phyloP scores from a whole-genome alignment of 2,329 filamentous ascomycete genomes.

The Helotiales sp. region DNA sequence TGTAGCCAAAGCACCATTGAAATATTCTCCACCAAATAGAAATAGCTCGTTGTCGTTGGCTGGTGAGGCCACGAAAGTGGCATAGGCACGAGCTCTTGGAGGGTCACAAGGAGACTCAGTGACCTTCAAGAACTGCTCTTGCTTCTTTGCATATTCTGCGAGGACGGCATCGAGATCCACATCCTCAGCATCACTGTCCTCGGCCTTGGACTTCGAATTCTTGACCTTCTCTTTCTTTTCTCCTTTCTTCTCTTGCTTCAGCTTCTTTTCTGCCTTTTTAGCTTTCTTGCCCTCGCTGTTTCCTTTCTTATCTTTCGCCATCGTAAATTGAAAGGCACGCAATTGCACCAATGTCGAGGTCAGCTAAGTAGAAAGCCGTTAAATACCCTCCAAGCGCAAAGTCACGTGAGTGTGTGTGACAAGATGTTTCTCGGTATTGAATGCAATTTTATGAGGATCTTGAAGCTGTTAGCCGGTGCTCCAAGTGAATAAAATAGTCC shows the following conservation, averaged over 20 bases:
- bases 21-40: constrained; percentile 94
- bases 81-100: constrained; percentile 78
- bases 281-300: constrained; percentile 55
- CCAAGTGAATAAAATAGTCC: background rate
- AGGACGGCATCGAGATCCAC: constrained; percentile 92
- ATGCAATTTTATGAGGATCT: background rate
- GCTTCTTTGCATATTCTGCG: constrained; percentile 88
- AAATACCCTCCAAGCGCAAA: background rate
- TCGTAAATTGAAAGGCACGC: constrained; percentile 31
- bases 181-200: constrained; percentile 89
- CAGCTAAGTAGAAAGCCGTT: background rate
- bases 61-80: constrained; percentile 83
- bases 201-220: constrained; percentile 74
- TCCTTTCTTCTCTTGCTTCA: constrained; percentile 86
- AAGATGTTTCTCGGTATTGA: background rate
- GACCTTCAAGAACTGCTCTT: constrained; percentile 92
- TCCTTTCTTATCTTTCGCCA: constrained; percentile 59
- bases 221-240: constrained; percentile 82
- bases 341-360: background rate
- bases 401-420: background rate
- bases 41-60: constrained; percentile 86
- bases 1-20: constrained; percentile 84
- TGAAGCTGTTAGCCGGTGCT: background rate
- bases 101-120: constrained; percentile 79
- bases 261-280: constrained; percentile 65